Base-by-base conservation (phyloP, 441 rosid genomes). In the Biscutella laevigata region DNA sequence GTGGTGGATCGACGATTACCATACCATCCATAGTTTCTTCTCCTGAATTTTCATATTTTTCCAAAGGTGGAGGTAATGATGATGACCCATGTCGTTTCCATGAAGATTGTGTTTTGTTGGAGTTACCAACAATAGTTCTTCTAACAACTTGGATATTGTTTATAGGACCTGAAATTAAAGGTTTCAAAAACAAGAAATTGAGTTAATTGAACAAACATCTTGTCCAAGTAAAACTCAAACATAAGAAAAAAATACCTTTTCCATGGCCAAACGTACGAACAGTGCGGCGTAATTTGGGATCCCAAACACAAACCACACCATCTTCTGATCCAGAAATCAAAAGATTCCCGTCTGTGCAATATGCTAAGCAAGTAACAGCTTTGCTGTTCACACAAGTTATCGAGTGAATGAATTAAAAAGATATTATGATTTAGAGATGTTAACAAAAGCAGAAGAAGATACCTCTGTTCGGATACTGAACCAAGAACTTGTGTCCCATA, bases 251-350 rank as follows among this genome's bases (percentile, higher is more conserved):
- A 17, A 22, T 63, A 92, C 95, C 81, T 84, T 77, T 82, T 33
- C 81, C 75, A 71, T 73, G 88, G 59, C 64, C 27, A 51, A 86
- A 71, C 60, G 74, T 75, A 30, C 82, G 89, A 45, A 84, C 55
- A 3, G 66, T 61, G 26, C 57, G 73, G 28, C 62, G 74, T 25
- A 67, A 71, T 68, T 47, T 72, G 42, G 82, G 72, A 42, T 86
- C 78, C 83, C 84, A 92, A 61, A 78, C 79, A 61, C 77, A 68
- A 69, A 92, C 57, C 60, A 63, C 30, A 52, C 94, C 97, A 69
- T 88, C 95, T 68, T 77, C 92, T 37, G 95, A 82, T 51, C 90
- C 95, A 65, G 86, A 77, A 16, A 88, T 77, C 66, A 88, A 67
- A 22, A 75, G 56, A 68, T 78, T 81, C 62, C 82, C 77, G 7